These are phyloP conservation scores for Syzygium aromaticum DNA, from an alignment of 345 rosid genomes.

Conservation along the genomic window DNA sequence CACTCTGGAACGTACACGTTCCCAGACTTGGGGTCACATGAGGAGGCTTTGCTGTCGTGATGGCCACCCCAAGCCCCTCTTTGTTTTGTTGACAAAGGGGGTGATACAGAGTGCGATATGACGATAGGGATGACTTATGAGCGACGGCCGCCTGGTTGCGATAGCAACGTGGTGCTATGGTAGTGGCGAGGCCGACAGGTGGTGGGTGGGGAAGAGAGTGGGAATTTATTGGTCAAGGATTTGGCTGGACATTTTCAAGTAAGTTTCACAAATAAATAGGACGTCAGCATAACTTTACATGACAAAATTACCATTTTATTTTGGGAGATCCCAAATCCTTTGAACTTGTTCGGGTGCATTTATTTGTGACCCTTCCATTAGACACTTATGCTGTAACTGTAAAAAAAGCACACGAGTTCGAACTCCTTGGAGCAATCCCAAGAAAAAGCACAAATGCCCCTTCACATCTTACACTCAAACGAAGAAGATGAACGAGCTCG, in stretches of 20 bases:
- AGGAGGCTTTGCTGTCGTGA: neutral
- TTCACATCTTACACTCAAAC: neutral
- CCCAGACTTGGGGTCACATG: neutral
- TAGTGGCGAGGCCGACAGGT: fast-evolving
- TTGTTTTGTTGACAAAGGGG: neutral
- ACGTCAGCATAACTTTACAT: neutral
- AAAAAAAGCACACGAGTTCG: neutral
- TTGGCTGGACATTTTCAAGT: neutral
- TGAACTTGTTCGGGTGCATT: fast-evolving
- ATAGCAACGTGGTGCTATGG: neutral
- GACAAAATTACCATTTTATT: neutral
- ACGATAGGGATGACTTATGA: neutral
- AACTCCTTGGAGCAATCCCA: neutral
- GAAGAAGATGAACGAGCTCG: neutral
- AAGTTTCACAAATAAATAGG: neutral
- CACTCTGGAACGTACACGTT: neutral
- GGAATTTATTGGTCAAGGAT: neutral
- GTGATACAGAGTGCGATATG: fast-evolving
- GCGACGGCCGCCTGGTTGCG: fast-evolving
- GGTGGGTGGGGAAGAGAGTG: neutral
- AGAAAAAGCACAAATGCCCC: neutral
- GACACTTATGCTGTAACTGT: neutral
- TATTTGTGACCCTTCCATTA: neutral
- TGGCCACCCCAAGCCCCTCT: neutral
- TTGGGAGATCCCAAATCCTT: neutral